Base-by-base conservation (phyloP, 2,329 filamentous ascomycete species). In the Pyrenochaeta sp. region DNA sequence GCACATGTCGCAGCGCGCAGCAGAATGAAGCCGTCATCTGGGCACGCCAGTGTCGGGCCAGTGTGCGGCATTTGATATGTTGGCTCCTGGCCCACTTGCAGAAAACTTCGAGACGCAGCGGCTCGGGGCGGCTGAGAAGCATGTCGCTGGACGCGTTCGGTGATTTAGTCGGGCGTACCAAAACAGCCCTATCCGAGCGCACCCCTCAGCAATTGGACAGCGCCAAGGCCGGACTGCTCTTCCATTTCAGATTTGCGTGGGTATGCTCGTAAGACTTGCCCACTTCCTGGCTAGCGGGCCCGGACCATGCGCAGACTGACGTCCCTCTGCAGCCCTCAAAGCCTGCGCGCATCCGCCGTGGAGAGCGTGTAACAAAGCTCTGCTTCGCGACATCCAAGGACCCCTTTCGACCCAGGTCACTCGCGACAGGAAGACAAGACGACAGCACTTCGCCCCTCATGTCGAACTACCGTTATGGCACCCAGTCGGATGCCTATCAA, bases 401-500 rank as follows among this genome's bases (percentile, higher is more conserved):
- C 59, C 61, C 50, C 34, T 52, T 50, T 47, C 40, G 24, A 34
- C 45, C 48, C 56, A 59, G 50, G 45, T 59, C 59, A 50, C 54
- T 61, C 57, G 47, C 46, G 50, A 45, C 58, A 39, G 32, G 32
- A 39, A 15, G 32, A 39, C 57, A 60, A 45, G 49, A 44, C 61
- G 51, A 52, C 50, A 55, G 40, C 52, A 49, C 54, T 48, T 59
- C 56, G 56, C 61, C 61, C 57, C 59, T 54, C 55, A 67, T 67
- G 64, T 57, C 57, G 34, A 59, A 66, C 39, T 62, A 70, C 62
- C 64, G 73, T 59, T 69, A 72, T 51, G 74, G 69, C 48, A 74
- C 67, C 34, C 74, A 77, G 62, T 72, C 71, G 19, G 72, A 77
- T 65, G 74, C 73, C 37, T 73, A 71, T 59, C 61, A 59, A 39